Base-by-base conservation (phyloP, 495 filamentous ascomycete species). In the Bryoglossum gracile region DNA sequence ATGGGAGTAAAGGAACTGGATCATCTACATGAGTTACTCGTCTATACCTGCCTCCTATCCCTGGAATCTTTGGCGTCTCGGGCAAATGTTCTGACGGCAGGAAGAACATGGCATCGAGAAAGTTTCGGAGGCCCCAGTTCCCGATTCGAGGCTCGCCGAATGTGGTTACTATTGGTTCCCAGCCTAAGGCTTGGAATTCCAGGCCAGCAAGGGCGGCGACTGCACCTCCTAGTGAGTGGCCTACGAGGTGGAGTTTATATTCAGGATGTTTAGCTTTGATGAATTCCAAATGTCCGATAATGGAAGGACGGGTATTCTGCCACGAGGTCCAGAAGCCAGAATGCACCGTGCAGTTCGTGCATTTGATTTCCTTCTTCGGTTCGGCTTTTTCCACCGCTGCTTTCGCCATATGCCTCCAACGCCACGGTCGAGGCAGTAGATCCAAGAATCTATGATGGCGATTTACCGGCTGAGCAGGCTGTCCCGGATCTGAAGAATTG, bases 61-160 rank as follows among this genome's bases (percentile, higher is more conserved):
- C n/a, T 0, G 16, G 9, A 33, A 43, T 17, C 43, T 41, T 46
- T 25, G 10, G 43, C 13, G 3, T 11, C 6, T 26, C 13, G 11
- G 35, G 11, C 0, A 33, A 11, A 32, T 56, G 44, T 43, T 64
- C 59, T 17, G 51, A 46, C 33, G 58, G 49, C 4, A 84, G 66
- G 2, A 68, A 62, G 63, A 95, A 96, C 4, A 72, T 69, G 0
- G 63, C 54, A 55, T 92, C 77, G 3, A 94, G 61, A 51, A 82
- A 97, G 3, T 68, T 54, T 9, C 70, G 81, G 49, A 97, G 74
- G 4, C 62, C 81, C 21, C 67, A 59, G 64, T 97, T 98, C 1
- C 92, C 92, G 11, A 94, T 63, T 38, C 81, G 77, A 16, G 92
- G 92, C 62, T 97, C 89, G 13, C 92, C 92, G 62, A 95, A 97